Conservation (phyloP, 75 land plant species). For the Cryptomeria japonica region DNA sequence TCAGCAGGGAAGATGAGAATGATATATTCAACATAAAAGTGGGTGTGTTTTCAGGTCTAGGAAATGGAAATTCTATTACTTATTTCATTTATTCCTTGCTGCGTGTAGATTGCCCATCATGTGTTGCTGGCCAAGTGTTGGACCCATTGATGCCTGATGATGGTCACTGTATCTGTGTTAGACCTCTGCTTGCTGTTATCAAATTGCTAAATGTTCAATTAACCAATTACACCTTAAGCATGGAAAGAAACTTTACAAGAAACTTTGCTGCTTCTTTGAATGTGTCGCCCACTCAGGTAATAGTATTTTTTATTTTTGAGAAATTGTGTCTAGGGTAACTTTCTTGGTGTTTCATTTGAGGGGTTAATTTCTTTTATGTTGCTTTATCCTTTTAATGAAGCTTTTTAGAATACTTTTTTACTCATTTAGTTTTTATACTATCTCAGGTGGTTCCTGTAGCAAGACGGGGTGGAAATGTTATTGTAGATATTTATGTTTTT, state of each 20-base stretch:
- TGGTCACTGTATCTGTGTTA: constrained; percentile 8
- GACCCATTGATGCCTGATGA: constrained; percentile 6
- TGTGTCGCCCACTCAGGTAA: constrained; percentile 19
- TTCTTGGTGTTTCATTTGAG: background rate
- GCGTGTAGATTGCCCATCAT: constrained; percentile 9
- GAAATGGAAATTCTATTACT: background rate
- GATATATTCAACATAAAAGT: background rate
- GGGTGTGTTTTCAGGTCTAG: background rate
- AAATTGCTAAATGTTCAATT: constrained; percentile 2
- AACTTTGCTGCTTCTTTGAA: constrained; percentile 3
- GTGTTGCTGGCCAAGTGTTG: constrained; percentile 17
- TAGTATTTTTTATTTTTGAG: background rate
- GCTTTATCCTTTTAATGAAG: background rate
- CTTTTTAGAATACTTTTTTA: background rate
- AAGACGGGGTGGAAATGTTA: constrained; percentile 15
- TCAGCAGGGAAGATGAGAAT: background rate
- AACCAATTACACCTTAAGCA: constrained; percentile 11
- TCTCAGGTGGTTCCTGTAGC: constrained; percentile 17
- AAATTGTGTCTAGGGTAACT: background rate
- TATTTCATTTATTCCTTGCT: background rate
- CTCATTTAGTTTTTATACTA: background rate
- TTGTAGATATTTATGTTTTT: constrained; percentile 17
- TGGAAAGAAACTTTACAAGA: constrained; percentile 8
- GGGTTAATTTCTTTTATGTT: background rate
- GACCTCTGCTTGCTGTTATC: constrained; percentile 13